These are phyloP conservation scores for Candida maltosa DNA, from an alignment of 805 yeast genomes.

Conservation along the genomic window DNA sequence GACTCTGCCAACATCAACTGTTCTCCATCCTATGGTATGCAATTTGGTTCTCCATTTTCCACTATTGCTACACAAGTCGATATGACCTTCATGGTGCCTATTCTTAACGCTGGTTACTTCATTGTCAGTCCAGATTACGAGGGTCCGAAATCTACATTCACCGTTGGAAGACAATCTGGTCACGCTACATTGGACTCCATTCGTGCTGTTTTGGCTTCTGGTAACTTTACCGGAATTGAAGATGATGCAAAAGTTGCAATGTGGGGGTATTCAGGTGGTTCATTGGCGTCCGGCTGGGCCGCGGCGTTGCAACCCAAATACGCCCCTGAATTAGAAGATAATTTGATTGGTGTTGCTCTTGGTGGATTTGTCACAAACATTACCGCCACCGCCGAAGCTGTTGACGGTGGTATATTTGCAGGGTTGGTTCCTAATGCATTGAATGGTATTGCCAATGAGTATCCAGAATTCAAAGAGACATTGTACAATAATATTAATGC, in stretches of 20 bases:
- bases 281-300: slow-evolving; percentile 37
- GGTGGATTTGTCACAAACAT: slow-evolving; percentile 37
- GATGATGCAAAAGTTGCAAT: slow-evolving; percentile 17
- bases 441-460: slow-evolving; percentile 27
- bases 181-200: slow-evolving; percentile 28
- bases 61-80: slow-evolving; percentile 14
- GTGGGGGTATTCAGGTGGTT: slow-evolving; percentile 42
- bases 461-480: slow-evolving; percentile 19
- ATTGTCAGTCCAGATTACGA: slow-evolving; percentile 34
- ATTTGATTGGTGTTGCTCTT: slow-evolving; percentile 26
- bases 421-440: slow-evolving; percentile 29
- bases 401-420: slow-evolving; percentile 24
- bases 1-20: slow-evolving; percentile 25
- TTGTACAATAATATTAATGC: slow-evolving; percentile 2
- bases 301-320: slow-evolving; percentile 32
- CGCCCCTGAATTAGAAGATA: slow-evolving; percentile 28
- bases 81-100: slow-evolving; percentile 15
- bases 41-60: slow-evolving; percentile 10
- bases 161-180: slow-evolving; percentile 31
- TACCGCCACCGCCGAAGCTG: slow-evolving; percentile 20
- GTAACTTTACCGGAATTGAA: slow-evolving; percentile 15
- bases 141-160: slow-evolving; percentile 28
- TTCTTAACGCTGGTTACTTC: slow-evolving; percentile 27
- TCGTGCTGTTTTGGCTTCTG: slow-evolving; percentile 20
- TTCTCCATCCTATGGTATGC: slow-evolving; percentile 23